These are phyloP conservation scores for Gaertneriomyces sp. DNA, from an alignment of 192 early-diverging fungal genomes.

Conservation along the genomic window DNA sequence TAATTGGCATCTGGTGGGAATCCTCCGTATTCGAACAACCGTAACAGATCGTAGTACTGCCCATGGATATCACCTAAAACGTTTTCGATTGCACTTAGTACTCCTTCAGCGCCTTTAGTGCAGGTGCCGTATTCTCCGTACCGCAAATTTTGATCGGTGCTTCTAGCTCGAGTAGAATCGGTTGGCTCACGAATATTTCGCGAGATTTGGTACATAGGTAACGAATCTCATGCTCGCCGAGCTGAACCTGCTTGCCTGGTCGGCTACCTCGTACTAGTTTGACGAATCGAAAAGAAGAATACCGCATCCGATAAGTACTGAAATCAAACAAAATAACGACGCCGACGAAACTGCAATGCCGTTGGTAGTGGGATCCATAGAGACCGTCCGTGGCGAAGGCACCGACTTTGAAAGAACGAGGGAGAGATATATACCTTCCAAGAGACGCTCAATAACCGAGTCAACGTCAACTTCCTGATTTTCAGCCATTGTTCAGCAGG, in stretches of 20 bases:
- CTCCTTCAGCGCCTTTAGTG: no score
- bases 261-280: slow-evolving; percentile 83
- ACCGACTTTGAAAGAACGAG: not conserved
- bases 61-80: slow-evolving; percentile 78
- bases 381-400: not conserved
- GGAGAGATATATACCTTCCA: slow-evolving; percentile 72
- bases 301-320: not conserved
- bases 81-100: not conserved
- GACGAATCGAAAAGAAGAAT: not conserved
- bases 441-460: slow-evolving; percentile 82
- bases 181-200: slow-evolving; percentile 93
- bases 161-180: slow-evolving; percentile 52
- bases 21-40: slow-evolving; percentile 93
- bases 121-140: slow-evolving; percentile 58
- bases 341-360: no score
- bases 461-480: slow-evolving; percentile 72
- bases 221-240: slow-evolving; percentile 91
- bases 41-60: slow-evolving; percentile 95
- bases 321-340: no score
- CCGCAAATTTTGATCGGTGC: slow-evolving; percentile 49
- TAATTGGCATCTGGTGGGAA: slow-evolving; percentile 96
- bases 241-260: slow-evolving; percentile 94
- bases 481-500: slow-evolving; percentile 25
- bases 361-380: not conserved
- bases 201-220: slow-evolving; percentile 90